Conservation (phyloP, 1,284 basidiomycete genomes). For the Ustilago hordei region DNA sequence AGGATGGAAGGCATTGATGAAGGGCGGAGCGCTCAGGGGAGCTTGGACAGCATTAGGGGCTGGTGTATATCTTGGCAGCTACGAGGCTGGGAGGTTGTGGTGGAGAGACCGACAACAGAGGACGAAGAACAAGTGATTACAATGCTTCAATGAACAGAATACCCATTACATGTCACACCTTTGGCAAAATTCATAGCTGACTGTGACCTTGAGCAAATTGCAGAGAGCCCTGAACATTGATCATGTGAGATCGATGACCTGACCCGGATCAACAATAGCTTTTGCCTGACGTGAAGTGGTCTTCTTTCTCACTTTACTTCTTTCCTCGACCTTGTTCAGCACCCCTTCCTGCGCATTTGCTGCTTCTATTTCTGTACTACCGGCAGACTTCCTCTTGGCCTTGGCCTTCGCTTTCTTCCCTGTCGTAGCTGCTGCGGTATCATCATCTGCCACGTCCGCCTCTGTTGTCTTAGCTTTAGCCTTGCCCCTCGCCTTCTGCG, state of each 20-base stretch:
- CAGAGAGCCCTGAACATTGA: not conserved
- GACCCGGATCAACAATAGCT: not conserved
- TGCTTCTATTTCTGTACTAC: not conserved
- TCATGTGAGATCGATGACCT: conserved; percentile 39
- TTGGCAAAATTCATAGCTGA: not conserved
- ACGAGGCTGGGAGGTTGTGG: conserved; percentile 63
- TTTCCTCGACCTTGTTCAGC: conserved; percentile 10
- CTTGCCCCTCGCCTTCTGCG: conserved; percentile 9
- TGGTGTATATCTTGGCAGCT: conserved; percentile 62
- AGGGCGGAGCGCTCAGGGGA: conserved; percentile 53
- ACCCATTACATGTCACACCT: not conserved
- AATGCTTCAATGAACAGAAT: not conserved
- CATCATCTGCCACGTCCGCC: not conserved
- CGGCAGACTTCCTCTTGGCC: conserved; percentile 11
- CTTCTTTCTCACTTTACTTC: not conserved
- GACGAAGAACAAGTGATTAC: conserved; percentile 5
- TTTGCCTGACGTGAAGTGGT: conserved; percentile 11
- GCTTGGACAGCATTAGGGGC: conserved; percentile 64
- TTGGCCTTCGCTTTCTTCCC: conserved; percentile 15
- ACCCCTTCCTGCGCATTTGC: not conserved
- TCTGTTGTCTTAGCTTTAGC: conserved; percentile 1
- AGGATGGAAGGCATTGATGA: conserved; percentile 53
- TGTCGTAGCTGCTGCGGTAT: not conserved
- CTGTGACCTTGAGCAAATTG: not conserved
- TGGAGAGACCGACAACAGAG: conserved; percentile 53